Conservation (phyloP, 148 eudicot species). For the Heliamphora exappendiculata region DNA sequence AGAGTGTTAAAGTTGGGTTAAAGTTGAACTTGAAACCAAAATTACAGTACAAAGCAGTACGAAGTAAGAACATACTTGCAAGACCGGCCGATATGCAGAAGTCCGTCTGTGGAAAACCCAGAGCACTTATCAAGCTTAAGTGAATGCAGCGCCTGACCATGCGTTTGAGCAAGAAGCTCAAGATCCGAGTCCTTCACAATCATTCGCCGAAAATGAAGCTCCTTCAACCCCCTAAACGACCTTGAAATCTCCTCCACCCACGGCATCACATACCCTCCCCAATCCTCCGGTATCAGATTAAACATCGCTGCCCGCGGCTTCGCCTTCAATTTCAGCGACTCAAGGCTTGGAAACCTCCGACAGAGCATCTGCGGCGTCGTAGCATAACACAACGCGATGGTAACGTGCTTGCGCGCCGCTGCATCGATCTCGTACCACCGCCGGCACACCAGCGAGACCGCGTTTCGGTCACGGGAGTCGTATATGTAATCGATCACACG, state of each 20-base stretch:
- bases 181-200: conserved; percentile 77
- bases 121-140: conserved; percentile 79
- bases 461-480: conserved; percentile 51
- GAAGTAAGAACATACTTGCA: conserved; percentile 41
- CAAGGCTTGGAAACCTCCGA: conserved; percentile 49
- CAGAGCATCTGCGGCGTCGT: conserved; percentile 54
- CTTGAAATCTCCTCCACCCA: conserved; percentile 53
- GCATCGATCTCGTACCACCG: conserved; percentile 62
- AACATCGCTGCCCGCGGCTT: conserved; percentile 94
- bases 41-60: background rate
- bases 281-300: conserved; percentile 76
- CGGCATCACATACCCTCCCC: conserved; percentile 81
- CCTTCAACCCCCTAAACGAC: conserved; percentile 30
- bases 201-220: conserved; percentile 81
- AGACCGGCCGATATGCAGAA: conserved; percentile 41
- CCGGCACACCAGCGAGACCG: conserved; percentile 56
- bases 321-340: conserved; percentile 71
- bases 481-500: conserved; percentile 52
- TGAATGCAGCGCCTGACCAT: conserved; percentile 29
- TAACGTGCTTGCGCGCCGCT: conserved; percentile 48
- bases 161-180: conserved; percentile 34
- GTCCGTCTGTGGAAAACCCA: conserved; percentile 80
- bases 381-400: conserved; percentile 74
- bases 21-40: background rate
- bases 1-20: background rate